These are phyloP conservation scores for Microbotryum intermedium DNA, from an alignment of 1,284 basidiomycete genomes.

Conservation along the genomic window DNA sequence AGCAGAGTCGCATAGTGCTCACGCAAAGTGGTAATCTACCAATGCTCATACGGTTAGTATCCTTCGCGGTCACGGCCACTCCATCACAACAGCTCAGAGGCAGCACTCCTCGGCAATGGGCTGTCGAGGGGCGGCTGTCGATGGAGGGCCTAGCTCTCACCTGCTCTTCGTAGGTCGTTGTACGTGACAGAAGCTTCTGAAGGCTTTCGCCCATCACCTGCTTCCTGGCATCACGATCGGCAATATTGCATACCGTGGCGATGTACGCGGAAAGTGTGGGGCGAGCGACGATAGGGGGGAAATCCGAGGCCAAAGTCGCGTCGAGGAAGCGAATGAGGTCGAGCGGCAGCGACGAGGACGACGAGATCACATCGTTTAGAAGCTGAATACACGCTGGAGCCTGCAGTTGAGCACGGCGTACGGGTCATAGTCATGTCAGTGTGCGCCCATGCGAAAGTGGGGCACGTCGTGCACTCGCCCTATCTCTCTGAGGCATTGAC, in stretches of 20 bases:
- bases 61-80: constrained; percentile 1
- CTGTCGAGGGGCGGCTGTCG: neutral
- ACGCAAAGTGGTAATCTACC: constrained; percentile 68
- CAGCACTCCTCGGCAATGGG: neutral
- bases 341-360: constrained; percentile 50
- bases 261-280: constrained; percentile 76
- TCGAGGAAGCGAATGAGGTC: constrained; percentile 52
- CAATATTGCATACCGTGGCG: constrained; percentile 53
- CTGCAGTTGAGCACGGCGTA: no score
- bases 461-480: no score
- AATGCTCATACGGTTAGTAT: constrained; percentile 6
- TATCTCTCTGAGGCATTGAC: no score
- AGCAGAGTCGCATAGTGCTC: constrained; percentile 79
- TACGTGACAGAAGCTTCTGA: constrained; percentile 59
- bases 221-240: constrained; percentile 53
- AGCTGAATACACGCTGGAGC: no score
- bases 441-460: no score
- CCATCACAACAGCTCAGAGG: neutral
- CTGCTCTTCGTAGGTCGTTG: constrained; percentile 89
- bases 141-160: constrained; percentile 48
- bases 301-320: constrained; percentile 66
- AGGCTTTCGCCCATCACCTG: constrained; percentile 64
- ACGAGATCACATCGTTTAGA: neutral
- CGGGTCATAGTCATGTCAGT: no score
- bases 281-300: constrained; percentile 72